Percentiles rank a stretch among this genome's conserved stretches.
Conservation (phyloP, 352 stramenopile species). For the Pythium vanterpoolii region DNA sequence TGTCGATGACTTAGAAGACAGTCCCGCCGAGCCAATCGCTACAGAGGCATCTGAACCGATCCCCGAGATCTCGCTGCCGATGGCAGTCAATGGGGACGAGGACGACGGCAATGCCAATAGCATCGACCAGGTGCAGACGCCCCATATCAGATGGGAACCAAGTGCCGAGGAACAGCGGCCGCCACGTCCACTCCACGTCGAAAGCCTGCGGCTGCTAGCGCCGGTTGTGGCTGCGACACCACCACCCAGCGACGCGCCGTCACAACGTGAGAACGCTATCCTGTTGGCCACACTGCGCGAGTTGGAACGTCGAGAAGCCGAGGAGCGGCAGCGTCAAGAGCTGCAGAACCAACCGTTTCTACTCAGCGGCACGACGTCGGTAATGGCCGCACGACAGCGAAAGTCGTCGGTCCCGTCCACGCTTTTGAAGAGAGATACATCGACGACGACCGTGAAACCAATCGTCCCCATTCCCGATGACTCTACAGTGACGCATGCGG, state of each 20-base stretch:
- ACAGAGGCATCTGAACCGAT: background rate
- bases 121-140: background rate
- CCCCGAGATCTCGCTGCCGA: background rate
- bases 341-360: background rate
- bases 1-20: background rate
- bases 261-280: background rate
- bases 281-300: background rate
- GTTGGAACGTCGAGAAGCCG: background rate
- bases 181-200: constrained; percentile 4
- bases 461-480: background rate
- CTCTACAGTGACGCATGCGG: background rate
- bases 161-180: background rate
- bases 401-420: background rate
- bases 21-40: background rate
- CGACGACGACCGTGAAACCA: background rate
- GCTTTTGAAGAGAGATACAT: background rate
- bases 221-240: background rate
- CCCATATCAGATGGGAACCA: constrained; percentile 20
- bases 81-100: background rate
- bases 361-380: constrained; percentile 17
- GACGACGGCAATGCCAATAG: background rate
- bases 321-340: background rate
- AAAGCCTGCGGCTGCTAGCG: constrained; percentile 10
- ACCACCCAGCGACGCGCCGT: background rate
- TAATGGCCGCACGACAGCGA: constrained; percentile 6